phyloP scores from a whole-genome alignment of 2,329 filamentous ascomycete species.

The Paraphaeosphaeria sporulosa region DNA sequence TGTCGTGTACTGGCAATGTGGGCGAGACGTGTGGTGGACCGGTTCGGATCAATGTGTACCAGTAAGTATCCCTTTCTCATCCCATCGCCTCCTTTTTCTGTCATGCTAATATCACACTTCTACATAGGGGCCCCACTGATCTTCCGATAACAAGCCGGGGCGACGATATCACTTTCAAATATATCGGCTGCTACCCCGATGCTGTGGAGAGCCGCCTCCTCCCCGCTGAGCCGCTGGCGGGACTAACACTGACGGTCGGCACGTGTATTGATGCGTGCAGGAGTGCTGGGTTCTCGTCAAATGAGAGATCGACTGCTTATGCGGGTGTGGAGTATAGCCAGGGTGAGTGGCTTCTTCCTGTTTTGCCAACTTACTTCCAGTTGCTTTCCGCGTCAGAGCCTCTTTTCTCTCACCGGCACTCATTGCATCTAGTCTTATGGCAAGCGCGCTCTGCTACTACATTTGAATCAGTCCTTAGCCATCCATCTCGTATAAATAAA shows the following conservation, averaged over 20 bases:
- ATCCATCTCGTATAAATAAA: no score
- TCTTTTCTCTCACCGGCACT: no score
- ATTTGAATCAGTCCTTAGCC: background rate
- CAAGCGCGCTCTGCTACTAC: background rate
- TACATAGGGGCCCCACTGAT: background rate
- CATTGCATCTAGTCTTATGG: background rate
- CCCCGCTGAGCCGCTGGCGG: background rate
- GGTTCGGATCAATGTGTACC: background rate
- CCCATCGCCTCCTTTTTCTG: background rate
- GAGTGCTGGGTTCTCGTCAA: background rate
- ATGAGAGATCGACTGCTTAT: background rate
- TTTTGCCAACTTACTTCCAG: background rate
- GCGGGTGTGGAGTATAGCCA: constrained; percentile 13
- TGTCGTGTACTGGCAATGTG: background rate
- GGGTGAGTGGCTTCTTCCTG: background rate
- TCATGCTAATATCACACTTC: background rate
- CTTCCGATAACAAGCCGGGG: background rate
- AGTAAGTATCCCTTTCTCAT: background rate
- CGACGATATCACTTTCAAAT: background rate
- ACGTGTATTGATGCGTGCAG: background rate
- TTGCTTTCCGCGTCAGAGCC: no score
- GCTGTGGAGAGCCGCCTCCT: background rate
- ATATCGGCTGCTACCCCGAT: background rate
- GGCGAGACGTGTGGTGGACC: background rate
- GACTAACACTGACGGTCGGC: background rate